Percentiles rank a stretch among this genome's conserved stretches.
phyloP scores from a whole-genome alignment of 805 yeast genomes.

The Saturnispora mendoncae region DNA sequence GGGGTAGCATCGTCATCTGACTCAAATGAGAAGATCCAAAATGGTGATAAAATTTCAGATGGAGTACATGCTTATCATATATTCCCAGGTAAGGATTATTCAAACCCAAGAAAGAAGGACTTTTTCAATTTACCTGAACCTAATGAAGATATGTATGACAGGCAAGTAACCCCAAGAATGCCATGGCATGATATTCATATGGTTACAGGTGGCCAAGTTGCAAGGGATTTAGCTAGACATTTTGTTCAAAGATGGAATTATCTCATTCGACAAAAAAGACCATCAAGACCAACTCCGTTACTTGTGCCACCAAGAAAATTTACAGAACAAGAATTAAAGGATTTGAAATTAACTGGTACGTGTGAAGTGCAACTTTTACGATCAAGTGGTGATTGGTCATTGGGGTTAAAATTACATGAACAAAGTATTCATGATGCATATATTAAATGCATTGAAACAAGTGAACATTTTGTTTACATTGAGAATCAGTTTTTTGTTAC shows the following conservation, averaged over 20 bases:
- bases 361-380: slow-evolving; percentile 88
- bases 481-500: slow-evolving; percentile 95
- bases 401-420: slow-evolving; percentile 79
- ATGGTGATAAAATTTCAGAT: slow-evolving; percentile 25
- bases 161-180: slow-evolving; percentile 80
- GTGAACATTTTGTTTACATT: slow-evolving; percentile 86
- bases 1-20: no score
- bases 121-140: slow-evolving; percentile 76
- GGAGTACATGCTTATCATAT: no score
- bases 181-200: slow-evolving; percentile 99
- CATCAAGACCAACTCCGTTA: slow-evolving; percentile 87
- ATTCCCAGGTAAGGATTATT: slow-evolving; percentile 96
- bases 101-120: slow-evolving; percentile 90
- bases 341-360: slow-evolving; percentile 61
- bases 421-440: slow-evolving; percentile 90
- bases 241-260: slow-evolving; percentile 98
- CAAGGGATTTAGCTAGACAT: slow-evolving; percentile 86
- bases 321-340: slow-evolving; percentile 57
- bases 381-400: slow-evolving; percentile 89
- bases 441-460: slow-evolving; percentile 78
- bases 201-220: slow-evolving; percentile 90
- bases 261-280: slow-evolving; percentile 83
- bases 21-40: no score
- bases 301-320: slow-evolving; percentile 89
- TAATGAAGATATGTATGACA: slow-evolving; percentile 84